A percentile compares a stretch with the other conserved stretches of the same genome.
phyloP scores from a whole-genome alignment of 2,329 filamentous ascomycete genomes.

The Kalmusia sp. region DNA sequence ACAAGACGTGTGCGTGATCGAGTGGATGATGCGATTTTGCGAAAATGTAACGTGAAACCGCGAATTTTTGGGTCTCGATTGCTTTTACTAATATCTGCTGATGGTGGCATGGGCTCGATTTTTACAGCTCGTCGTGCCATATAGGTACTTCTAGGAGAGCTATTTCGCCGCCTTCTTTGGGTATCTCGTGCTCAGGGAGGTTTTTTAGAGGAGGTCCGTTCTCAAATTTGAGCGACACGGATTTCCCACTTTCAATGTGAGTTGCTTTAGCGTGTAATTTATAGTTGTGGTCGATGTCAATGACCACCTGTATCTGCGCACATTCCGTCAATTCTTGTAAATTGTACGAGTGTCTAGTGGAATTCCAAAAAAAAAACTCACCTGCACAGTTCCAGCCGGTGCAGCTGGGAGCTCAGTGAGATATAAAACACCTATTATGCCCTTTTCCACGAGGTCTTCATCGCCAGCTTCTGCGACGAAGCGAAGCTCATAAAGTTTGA shows the following conservation, averaged over 20 bases:
- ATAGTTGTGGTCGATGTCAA: neutral
- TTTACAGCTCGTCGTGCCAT: neutral
- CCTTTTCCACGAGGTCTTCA: neutral
- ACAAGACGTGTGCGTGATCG: neutral
- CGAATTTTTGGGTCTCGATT: neutral
- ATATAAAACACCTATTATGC: neutral
- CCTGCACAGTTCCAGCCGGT: neutral
- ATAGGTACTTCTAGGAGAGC: neutral
- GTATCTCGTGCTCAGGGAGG: neutral
- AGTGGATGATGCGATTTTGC: conserved; percentile 1
- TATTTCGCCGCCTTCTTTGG: neutral
- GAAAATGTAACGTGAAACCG: neutral
- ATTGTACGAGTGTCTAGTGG: too few relatives aligned
- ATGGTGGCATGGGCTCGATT: neutral
- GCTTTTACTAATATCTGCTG: conserved; percentile 1
- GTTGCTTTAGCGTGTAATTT: neutral
- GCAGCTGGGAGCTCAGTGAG: neutral
- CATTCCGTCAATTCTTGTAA: neutral
- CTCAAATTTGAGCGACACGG: neutral
- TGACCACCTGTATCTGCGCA: neutral
- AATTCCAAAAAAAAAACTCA: neutral
- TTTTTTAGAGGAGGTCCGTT: neutral
- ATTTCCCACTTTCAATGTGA: neutral
- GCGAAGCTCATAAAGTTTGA: neutral
- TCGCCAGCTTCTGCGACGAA: neutral